Evolutionary conservation across 495 filamentous ascomycete genomes (phyloP), one percentile per base, ranked within the genome.

Genomic region (Aspergillus taichungensis): DNA sequence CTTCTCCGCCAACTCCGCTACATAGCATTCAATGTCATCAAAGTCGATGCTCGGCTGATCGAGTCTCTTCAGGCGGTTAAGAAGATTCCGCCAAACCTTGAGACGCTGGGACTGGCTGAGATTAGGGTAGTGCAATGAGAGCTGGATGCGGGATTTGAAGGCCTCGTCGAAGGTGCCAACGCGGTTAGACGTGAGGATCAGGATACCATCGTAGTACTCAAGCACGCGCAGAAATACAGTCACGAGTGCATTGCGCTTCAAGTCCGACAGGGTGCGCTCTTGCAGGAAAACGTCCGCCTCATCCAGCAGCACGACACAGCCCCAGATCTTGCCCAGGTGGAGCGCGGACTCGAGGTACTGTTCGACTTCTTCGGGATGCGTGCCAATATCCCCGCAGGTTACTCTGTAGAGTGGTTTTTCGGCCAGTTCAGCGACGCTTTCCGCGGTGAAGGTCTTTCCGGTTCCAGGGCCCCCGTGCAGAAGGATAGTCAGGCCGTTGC

Each of bases 211-310:
- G 45, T 81, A 84, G 52, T 78, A 82, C 42, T 82, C 80, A 0
- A 83, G 60, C 0, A 65, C 61, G 2, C 80, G 64, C 0, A 82
- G 60, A 48, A 83, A 82, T 5, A 79, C 68, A 34, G 53, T 50
- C 0, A 79, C 73, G 0, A 79, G 51, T 8, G 61, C 67, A 36
- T 82, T 81, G 3, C 74, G 60, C 6, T 67, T 18, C 0, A 78
- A 35, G 34, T 79, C 69, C 8, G 34, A 39, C 13, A 55, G 47
- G 0, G 34, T 51, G 8, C 77, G 62, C 45, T 68, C 53, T n/a
- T 68, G 62, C 0, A 82, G 60, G 45, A 80, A 82, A 1, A 80
- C 64, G 38, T 80, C 77, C 1, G 71, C 74, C 56, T 82, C 73
- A 45, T 79, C 76, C 0, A 80, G 53, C 0, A 82, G 61, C 5